These are phyloP conservation scores for Ustilago tritici DNA, from an alignment of 1,284 basidiomycete species.

Conservation along the genomic window DNA sequence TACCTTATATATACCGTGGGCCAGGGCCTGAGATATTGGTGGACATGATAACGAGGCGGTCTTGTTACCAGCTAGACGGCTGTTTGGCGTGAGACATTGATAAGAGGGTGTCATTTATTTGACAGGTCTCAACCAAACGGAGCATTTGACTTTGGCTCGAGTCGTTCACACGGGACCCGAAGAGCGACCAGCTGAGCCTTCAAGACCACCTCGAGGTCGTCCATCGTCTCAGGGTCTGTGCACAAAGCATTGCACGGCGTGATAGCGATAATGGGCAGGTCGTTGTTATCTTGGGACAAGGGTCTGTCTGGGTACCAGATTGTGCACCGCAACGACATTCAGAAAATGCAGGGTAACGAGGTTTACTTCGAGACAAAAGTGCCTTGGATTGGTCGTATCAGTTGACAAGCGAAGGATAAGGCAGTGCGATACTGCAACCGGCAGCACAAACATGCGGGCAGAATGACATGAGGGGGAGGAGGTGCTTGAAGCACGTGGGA, in stretches of 20 bases:
- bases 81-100: background rate
- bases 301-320: background rate
- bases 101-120: background rate
- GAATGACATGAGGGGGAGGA: background rate
- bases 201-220: background rate
- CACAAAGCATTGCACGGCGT: background rate
- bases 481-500: no score
- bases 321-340: background rate
- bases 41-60: background rate
- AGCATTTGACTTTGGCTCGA: background rate
- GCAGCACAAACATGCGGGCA: background rate
- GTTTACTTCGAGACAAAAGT: background rate
- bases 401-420: background rate
- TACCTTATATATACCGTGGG: background rate
- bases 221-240: background rate
- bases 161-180: background rate
- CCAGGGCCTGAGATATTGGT: background rate
- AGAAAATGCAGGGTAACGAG: conserved; percentile 9
- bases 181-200: conserved; percentile 7
- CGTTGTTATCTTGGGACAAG: background rate
- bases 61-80: background rate
- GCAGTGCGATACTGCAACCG: background rate
- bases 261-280: conserved; percentile 2
- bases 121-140: background rate
- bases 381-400: background rate